phyloP scores from a whole-genome alignment of 140 eudicot species.

The Oenanthe javanica region DNA sequence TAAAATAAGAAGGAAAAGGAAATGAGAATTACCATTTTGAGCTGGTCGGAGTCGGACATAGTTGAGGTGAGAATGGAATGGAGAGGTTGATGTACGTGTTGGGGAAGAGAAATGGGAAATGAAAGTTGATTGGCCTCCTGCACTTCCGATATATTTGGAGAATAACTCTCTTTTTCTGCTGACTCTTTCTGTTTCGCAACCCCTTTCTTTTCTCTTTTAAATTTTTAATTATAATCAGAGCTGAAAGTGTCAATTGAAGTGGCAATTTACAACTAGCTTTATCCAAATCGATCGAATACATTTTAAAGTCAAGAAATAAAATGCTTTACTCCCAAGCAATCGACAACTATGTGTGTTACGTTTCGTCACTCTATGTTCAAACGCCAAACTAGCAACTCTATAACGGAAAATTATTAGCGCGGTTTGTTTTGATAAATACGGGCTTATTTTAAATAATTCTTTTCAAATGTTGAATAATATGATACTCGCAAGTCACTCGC shows the following conservation, averaged over 20 bases:
- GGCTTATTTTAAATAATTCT: too few relatives aligned
- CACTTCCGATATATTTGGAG: constrained; percentile 2
- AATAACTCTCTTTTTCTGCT: background rate
- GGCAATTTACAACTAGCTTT: background rate
- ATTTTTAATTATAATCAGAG: background rate
- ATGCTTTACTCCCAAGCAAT: background rate
- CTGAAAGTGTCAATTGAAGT: background rate
- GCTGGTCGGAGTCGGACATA: background rate
- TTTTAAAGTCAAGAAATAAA: background rate
- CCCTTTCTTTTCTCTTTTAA: too few relatives aligned
- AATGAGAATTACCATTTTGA: background rate
- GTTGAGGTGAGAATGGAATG: too few relatives aligned
- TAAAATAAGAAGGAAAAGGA: too few relatives aligned
- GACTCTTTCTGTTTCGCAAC: background rate
- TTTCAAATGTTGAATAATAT: too few relatives aligned
- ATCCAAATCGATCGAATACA: background rate
- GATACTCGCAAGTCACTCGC: too few relatives aligned
- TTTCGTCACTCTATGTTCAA: background rate
- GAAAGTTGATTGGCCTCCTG: background rate
- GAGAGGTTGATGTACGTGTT: too few relatives aligned
- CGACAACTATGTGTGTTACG: background rate
- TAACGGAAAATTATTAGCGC: background rate
- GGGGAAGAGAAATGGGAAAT: background rate
- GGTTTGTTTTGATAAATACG: background rate
- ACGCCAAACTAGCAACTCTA: background rate